Percentiles rank a stretch among this genome's conserved stretches.
These are phyloP conservation scores for Talaromyces ruber DNA, from an alignment of 495 filamentous ascomycete genomes.

Conservation along the genomic window DNA sequence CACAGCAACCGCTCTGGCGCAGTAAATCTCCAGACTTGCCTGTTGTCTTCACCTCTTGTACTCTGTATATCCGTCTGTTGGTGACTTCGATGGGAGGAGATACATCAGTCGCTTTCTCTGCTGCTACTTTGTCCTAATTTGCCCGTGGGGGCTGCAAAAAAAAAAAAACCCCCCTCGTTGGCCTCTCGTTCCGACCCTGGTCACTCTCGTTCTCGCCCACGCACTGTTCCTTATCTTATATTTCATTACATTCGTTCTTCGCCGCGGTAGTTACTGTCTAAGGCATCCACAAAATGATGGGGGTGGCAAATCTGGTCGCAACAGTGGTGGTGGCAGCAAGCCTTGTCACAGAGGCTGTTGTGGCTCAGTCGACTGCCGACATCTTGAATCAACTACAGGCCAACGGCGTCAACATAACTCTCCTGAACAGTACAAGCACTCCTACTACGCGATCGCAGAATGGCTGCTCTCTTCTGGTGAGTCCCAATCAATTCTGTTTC, in stretches of 20 bases:
- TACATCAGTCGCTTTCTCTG: not conserved
- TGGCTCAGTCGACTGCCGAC: not conserved
- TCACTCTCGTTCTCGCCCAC: not conserved
- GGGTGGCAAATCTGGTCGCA: not conserved
- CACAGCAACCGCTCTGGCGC: not conserved
- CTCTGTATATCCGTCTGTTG: not conserved
- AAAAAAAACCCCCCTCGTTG: not conserved
- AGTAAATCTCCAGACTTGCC: not conserved
- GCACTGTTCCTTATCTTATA: not conserved
- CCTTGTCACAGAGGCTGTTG: not conserved
- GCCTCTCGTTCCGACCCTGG: not conserved
- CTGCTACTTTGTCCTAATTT: not conserved
- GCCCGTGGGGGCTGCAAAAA: not conserved
- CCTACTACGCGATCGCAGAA: not conserved
- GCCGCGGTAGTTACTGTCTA: not conserved
- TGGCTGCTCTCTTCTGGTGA: not conserved
- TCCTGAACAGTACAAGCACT: not conserved
- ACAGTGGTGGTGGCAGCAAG: not conserved
- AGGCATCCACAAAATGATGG: not conserved
- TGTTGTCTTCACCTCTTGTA: not conserved
- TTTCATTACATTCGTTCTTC: not conserved
- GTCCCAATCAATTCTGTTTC: not conserved
- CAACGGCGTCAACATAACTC: not conserved
- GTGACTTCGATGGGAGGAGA: not conserved
- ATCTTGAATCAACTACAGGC: not conserved